Evolutionary conservation across 148 eudicot species (phyloP).

Genomic region (Rhododendron ferrugineum): DNA sequence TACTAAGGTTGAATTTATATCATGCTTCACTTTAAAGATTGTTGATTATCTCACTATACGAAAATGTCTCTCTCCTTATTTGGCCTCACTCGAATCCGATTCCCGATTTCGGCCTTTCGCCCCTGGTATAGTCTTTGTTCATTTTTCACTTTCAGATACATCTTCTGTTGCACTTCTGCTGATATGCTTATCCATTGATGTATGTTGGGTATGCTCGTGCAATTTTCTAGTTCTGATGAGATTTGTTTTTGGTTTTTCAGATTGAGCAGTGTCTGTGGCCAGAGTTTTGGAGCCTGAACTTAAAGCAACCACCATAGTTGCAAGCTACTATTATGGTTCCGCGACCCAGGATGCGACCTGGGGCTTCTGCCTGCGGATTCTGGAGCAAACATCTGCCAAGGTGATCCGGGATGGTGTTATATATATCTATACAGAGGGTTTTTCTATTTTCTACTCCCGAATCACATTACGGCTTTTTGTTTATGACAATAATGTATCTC

Average conservation of each 20-base stretch:
- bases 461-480: not conserved
- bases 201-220: not conserved
- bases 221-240: not conserved
- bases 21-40: not conserved
- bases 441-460: not conserved
- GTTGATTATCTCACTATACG: not conserved
- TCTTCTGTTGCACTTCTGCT: not conserved
- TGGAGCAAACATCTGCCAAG: conserved; percentile 1
- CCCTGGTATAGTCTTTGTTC: not conserved
- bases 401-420: not conserved
- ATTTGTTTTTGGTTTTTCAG: conserved; percentile 2
- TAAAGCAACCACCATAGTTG: not conserved
- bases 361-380: not conserved
- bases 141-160: not conserved
- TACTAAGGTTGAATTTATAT: not conserved
- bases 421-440: not conserved
- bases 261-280: not conserved
- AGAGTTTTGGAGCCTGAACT: not conserved
- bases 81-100: not conserved
- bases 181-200: not conserved
- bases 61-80: not conserved
- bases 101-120: not conserved
- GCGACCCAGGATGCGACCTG: not conserved
- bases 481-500: not conserved
- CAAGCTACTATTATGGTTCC: not conserved